Evolutionary conservation across 1,284 basidiomycete species (phyloP).

Genomic region (Papiliotrema laurentii): DNA sequence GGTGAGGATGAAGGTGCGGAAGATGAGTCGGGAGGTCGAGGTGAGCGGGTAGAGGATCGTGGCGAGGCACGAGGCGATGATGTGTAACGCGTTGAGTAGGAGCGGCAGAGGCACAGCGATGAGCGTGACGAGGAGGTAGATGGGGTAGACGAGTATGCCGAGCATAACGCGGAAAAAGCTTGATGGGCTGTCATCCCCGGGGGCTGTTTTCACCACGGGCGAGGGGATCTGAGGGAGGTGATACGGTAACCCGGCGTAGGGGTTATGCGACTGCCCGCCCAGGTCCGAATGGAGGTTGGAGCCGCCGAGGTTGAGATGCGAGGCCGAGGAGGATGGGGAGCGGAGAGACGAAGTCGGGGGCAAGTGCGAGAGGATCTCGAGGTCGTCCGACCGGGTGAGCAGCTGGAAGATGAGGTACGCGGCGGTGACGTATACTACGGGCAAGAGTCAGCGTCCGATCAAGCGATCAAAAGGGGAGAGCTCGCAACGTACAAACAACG

Average conservation of each 20-base stretch:
- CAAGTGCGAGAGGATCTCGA: slow-evolving; percentile 37
- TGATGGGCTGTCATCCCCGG: background rate
- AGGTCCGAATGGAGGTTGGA: slow-evolving; percentile 5
- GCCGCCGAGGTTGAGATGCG: slow-evolving; percentile 2
- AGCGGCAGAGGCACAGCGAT: slow-evolving; percentile 33
- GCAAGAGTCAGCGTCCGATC: background rate
- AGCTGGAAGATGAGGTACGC: slow-evolving; percentile 43
- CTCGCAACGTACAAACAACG: slow-evolving; percentile 36
- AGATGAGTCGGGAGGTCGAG: slow-evolving; percentile 18
- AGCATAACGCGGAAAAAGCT: slow-evolving; percentile 20
- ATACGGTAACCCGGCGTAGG: slow-evolving; percentile 33
- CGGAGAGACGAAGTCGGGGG: slow-evolving; percentile 18
- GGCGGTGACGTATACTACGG: slow-evolving; percentile 39
- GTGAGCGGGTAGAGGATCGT: slow-evolving; percentile 38
- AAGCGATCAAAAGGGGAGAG: background rate
- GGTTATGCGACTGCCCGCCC: slow-evolving; percentile 4
- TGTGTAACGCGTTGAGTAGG: slow-evolving; percentile 21
- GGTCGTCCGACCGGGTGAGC: slow-evolving; percentile 40
- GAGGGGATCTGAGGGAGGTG: slow-evolving; percentile 26
- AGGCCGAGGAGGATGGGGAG: no score
- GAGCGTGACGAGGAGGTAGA: slow-evolving; percentile 35
- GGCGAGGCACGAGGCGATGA: slow-evolving; percentile 18
- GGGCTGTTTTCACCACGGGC: slow-evolving; percentile 12
- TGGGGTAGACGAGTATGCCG: slow-evolving; percentile 28
- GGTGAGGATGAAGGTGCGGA: slow-evolving; percentile 28